Conservation (phyloP, 2,329 filamentous ascomycete species). For the Penicillium sp. region DNA sequence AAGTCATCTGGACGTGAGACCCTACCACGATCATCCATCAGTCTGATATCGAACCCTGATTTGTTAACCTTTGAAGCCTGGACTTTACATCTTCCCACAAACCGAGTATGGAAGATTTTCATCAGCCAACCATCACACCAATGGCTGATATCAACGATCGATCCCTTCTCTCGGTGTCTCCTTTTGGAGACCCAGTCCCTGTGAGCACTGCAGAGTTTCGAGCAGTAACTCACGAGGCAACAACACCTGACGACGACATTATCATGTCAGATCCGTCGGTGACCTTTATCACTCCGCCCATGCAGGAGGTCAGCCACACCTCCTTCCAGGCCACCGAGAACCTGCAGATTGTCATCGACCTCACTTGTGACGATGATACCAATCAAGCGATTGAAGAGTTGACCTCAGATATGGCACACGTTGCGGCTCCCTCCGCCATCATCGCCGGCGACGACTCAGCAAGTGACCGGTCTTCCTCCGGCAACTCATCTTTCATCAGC, state of each 20-base stretch:
- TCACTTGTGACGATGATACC: not conserved
- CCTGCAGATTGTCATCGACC: not conserved
- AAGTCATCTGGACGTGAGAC: not conserved
- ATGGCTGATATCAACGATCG: not conserved
- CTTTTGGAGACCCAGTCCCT: not conserved
- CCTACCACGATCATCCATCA: not conserved
- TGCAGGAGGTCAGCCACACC: not conserved
- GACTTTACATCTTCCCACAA: not conserved
- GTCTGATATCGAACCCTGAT: not conserved
- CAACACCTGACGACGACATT: not conserved
- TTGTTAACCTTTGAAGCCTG: not conserved
- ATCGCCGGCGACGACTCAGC: not conserved
- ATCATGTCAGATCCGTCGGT: not conserved
- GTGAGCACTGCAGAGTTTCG: not conserved
- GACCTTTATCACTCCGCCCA: not conserved
- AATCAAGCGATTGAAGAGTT: not conserved
- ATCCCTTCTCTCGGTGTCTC: slow-evolving; percentile 1
- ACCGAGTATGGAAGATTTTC: not conserved
- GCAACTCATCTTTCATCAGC: not conserved
- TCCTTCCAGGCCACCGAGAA: not conserved
- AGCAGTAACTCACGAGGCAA: not conserved
- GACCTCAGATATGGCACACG: not conserved
- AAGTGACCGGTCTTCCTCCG: not conserved
- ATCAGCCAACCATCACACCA: not conserved
- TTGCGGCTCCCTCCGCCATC: not conserved